Percentiles rank a stretch among this genome's conserved stretches.
phyloP scores from a whole-genome alignment of 208 protist species.

The Acanthamoeba divionensis region DNA sequence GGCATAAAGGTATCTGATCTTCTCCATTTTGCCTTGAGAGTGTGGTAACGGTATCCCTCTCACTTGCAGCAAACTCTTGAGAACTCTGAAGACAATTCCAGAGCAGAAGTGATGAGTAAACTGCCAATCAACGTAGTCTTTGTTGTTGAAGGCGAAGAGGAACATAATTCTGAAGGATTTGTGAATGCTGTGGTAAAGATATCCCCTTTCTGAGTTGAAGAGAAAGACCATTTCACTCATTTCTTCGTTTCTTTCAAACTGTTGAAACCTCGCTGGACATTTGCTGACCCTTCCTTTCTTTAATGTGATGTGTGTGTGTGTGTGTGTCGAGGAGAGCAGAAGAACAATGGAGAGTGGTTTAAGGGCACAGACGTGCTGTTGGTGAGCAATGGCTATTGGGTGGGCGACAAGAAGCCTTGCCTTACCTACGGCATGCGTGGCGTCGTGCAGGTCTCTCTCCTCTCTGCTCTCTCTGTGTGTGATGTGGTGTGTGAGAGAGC shows the following conservation, averaged over 20 bases:
- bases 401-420: conserved; percentile 6
- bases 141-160: conserved; percentile 52
- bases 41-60: no score
- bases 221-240: no score
- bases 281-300: neutral
- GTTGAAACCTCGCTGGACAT: neutral
- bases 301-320: neutral
- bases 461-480: no score
- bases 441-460: neutral
- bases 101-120: neutral
- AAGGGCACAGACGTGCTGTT: neutral
- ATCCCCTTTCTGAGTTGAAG: no score
- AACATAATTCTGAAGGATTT: conserved; percentile 16
- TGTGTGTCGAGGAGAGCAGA: neutral
- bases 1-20: neutral
- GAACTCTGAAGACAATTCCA: neutral
- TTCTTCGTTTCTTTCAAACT: neutral
- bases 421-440: conserved; percentile 53
- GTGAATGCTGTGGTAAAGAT: neutral
- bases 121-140: conserved; percentile 54
- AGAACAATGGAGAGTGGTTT: conserved; percentile 20
- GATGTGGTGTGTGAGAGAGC: no score
- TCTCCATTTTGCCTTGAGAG: neutral
- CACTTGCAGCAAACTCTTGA: neutral
- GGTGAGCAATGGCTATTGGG: conserved; percentile 39